phyloP scores from a whole-genome alignment of 495 filamentous ascomycete species.

The Xylaria telfairii region DNA sequence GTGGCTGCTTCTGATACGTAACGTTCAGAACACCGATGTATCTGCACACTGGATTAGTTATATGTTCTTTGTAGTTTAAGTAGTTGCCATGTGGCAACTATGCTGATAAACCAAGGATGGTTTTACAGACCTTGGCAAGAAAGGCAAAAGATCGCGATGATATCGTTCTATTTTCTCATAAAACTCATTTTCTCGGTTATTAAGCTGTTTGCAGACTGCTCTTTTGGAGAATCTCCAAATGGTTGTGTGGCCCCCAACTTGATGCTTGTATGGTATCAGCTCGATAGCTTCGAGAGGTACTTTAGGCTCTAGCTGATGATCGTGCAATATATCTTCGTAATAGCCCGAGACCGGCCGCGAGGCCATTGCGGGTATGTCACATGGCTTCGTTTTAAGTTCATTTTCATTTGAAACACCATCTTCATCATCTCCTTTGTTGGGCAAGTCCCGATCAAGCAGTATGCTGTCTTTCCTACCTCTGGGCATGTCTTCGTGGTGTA shows the following conservation, averaged over 20 bases:
- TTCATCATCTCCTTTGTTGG: conserved; percentile 43
- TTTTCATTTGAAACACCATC: conserved; percentile 47
- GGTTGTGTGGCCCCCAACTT: conserved; percentile 95
- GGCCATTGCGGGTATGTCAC: conserved; percentile 43
- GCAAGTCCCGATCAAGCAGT: conserved; percentile 36
- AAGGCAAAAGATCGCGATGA: conserved; percentile 87
- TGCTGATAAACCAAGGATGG: conserved; percentile 14
- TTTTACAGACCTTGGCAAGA: conserved; percentile 83
- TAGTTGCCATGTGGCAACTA: conserved; percentile 9
- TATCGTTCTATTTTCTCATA: conserved; percentile 92
- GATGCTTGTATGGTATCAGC: conserved; percentile 94
- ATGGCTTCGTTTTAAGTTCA: conserved; percentile 35
- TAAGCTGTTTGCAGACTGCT: conserved; percentile 97
- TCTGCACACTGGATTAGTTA: conserved; percentile 52
- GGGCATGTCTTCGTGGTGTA: conserved; percentile 36
- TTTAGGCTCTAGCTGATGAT: conserved; percentile 55
- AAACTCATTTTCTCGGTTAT: conserved; percentile 96
- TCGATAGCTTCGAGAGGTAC: conserved; percentile 87
- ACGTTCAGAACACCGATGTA: conserved; percentile 98
- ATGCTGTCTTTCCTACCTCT: conserved; percentile 40
- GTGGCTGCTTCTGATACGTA: conserved; percentile 85
- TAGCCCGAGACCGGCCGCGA: conserved; percentile 47
- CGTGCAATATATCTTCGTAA: conserved; percentile 54
- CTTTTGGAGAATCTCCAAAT: conserved; percentile 93
- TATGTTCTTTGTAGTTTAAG: neutral